Base-by-base conservation (phyloP, 352 stramenopile genomes). In the Lagenidium giganteum region DNA sequence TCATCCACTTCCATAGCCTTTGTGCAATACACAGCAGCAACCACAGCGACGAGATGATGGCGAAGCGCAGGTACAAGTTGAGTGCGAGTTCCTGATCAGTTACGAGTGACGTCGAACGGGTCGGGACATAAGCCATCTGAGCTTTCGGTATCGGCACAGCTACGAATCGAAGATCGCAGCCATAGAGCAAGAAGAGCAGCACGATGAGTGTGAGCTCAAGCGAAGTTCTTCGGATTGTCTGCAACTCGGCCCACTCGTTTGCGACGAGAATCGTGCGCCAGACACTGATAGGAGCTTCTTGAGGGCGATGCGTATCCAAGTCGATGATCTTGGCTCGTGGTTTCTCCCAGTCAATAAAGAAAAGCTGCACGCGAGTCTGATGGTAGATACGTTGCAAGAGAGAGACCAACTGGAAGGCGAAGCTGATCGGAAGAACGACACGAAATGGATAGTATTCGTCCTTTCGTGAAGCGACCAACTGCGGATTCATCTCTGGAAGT, bases 341-440 rank as follows among this genome's bases (percentile, higher is more conserved):
- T 43, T 91, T 95, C 54, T 98, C 93, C 92, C 93, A 98, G 54
- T 98, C 93, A 21, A 98, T 59, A 40, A 98, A 93, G 47, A 97
- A 94, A 3, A 98, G 53, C 28, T 95, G 74, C 3, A 75, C 48
- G 16, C 77, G 64, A 8, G 75, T 83, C 64, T 98, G 92, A 16
- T 65, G 44, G 54, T 87, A 81, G 29, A 97, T 69, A 3, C 66
- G 43, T 35, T 87, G 57, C 0, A 83, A 29, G 5, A 97, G 54
- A 14, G 79, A 73, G 0, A 67, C 46, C 5, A 95, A 56, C 51
- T 98, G 90, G 28, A 81, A 95, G 13, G 73, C 55, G 36, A 96
- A 96, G 3, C 87, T 55, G 8, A 90, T 27, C 5, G 70, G 63
- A n/a, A 98, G 69, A 34, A 95, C 30, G 12, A 90, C 61, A 31